Base-by-base conservation (phyloP, 2,329 filamentous ascomycete genomes). In the Beauveria medogensis region DNA sequence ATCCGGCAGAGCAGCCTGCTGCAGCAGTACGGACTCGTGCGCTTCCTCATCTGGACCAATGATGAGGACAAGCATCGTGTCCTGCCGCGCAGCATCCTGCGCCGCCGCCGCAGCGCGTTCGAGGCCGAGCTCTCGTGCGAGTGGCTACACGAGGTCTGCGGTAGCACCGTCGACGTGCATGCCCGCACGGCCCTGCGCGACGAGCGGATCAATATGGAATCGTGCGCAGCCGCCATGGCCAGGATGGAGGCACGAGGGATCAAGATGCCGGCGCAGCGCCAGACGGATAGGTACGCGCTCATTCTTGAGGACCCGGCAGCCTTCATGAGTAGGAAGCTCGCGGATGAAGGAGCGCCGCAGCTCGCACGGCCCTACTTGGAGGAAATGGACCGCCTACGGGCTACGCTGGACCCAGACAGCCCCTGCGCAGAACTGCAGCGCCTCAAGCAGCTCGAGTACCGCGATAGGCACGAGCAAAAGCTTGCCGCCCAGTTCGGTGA, bases 11-110 rank as follows among this genome's bases (percentile, higher is more conserved):
- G 84, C 55, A 73, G 77, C 0, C 77, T 88, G 0, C 83, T 95
- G 66, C 88, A 96, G 67, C 78, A 79, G 30, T 92, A 91, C 69
- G 93, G 93, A 3, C 81, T 87, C 20, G 86, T 96, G 3, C 85
- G 92, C 54, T 87, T 93, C 78, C 79, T 97, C 1, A 70, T 92
- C 44, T 92, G 92, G 86, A 68, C 86, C 3, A 80, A 82, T 1
- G 77, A 86, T 48, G 76, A 82, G 0, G 87, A 91, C 60, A 84
- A 84, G 64, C 67, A 73, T 7, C 64, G 71, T 1, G 65, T 90
- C 1, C 62, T 96, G 8, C 88, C 92, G 0, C 82, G 82, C 57
- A 74, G 76, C 2, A 69, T 89, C 3, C 72, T 77, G 40, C 72
- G 76, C 1, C 82, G 87, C n/a, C 79, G 74, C 47, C 86, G 85